These are phyloP conservation scores for Echium plantagineum DNA, from an alignment of 257 asterid species.

Conservation along the genomic window DNA sequence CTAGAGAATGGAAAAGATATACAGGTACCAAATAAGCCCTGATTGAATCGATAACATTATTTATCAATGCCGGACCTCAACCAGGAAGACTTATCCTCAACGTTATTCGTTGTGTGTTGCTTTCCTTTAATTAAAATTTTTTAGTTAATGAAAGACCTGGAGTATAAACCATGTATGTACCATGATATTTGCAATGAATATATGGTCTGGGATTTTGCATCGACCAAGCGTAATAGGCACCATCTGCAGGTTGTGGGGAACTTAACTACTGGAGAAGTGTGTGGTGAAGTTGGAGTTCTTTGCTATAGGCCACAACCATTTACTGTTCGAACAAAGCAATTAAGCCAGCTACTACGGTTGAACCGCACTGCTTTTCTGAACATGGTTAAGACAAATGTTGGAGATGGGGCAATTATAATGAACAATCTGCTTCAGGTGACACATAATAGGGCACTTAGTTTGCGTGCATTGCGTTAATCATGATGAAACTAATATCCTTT, in stretches of 20 bases:
- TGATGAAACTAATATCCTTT: background rate
- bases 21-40: constrained; percentile 23
- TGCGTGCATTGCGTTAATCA: background rate
- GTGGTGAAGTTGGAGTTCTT: constrained; percentile 72
- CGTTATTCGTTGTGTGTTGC: too few relatives aligned
- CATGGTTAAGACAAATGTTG: constrained; percentile 67
- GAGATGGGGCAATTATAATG: constrained; percentile 74
- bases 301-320: constrained; percentile 72
- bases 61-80: too few relatives aligned
- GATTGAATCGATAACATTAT: background rate
- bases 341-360: constrained; percentile 75
- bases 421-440: constrained; percentile 72
- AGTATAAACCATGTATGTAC: too few relatives aligned
- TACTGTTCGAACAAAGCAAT: constrained; percentile 59
- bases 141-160: too few relatives aligned
- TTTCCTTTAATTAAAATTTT: too few relatives aligned
- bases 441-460: background rate
- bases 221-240: background rate
- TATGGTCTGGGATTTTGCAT: background rate
- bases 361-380: constrained; percentile 55
- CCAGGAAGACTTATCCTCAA: too few relatives aligned
- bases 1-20: constrained; percentile 29
- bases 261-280: constrained; percentile 48
- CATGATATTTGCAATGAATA: too few relatives aligned
- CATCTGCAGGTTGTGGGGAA: constrained; percentile 34